phyloP scores from a whole-genome alignment of 2,329 filamentous ascomycete genomes.

The Monilinia polystroma region DNA sequence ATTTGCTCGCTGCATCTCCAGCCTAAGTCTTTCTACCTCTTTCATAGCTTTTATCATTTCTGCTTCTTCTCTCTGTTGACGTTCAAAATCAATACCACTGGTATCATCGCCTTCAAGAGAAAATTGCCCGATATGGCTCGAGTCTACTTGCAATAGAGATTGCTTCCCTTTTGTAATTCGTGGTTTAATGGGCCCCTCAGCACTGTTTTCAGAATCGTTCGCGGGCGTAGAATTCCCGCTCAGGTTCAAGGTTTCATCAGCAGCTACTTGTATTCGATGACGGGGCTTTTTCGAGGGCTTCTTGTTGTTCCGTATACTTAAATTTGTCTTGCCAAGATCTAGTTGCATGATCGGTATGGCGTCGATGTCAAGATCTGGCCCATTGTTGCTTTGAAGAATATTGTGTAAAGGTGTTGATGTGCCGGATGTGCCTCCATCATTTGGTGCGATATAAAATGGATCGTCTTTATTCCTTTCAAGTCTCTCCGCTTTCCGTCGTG shows the following conservation, averaged over 20 bases:
- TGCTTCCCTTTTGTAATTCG: constrained; percentile 54
- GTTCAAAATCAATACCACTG: constrained; percentile 57
- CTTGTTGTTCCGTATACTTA: constrained; percentile 37
- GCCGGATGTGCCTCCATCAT: constrained; percentile 53
- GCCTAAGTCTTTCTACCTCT: constrained; percentile 79
- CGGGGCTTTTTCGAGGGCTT: constrained; percentile 46
- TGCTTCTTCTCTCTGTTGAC: constrained; percentile 71
- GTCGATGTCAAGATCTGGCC: constrained; percentile 82
- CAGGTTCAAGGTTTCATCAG: constrained; percentile 68
- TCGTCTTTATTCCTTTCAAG: constrained; percentile 85
- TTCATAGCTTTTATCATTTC: constrained; percentile 88
- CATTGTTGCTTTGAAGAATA: constrained; percentile 70
- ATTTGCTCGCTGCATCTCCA: constrained; percentile 85
- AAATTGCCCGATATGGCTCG: constrained; percentile 73
- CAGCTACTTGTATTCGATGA: constrained; percentile 65
- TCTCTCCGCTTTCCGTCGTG: constrained; percentile 72
- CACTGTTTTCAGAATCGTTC: constrained; percentile 55
- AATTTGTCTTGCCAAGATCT: constrained; percentile 60
- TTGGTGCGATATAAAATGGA: constrained; percentile 81
- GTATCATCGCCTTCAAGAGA: constrained; percentile 59
- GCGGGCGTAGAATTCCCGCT: constrained; percentile 51
- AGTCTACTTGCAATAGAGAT: constrained; percentile 79
- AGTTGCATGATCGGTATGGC: constrained; percentile 95
- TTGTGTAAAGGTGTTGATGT: constrained; percentile 76
- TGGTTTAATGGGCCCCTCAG: constrained; percentile 49